Percentiles rank a stretch among this genome's conserved stretches.
Conservation (phyloP, 768 basidiomycete species). For the Tricholomella constricta region DNA sequence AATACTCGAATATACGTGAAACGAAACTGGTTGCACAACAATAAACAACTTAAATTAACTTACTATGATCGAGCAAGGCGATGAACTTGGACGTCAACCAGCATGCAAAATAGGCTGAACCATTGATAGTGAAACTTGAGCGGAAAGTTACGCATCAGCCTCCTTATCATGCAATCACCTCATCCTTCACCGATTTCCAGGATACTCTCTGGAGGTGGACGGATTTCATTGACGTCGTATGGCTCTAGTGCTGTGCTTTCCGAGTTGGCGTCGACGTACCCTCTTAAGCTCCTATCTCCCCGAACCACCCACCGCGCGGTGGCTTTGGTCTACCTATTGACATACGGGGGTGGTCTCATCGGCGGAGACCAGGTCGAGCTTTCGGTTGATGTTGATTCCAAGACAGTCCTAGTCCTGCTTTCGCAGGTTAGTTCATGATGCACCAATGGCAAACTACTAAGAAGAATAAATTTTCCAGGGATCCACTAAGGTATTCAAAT, state of each 20-base stretch:
- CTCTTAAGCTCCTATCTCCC: constrained; percentile 86
- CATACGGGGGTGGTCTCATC: constrained; percentile 92
- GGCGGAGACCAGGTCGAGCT: constrained; percentile 78
- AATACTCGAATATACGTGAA: constrained; percentile 8
- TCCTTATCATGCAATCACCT: constrained; percentile 15
- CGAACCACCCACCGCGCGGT: constrained; percentile 49
- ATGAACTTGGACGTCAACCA: no score
- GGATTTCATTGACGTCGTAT: constrained; percentile 54
- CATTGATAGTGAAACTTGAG: no score
- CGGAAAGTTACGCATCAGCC: background rate
- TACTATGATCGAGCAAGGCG: background rate
- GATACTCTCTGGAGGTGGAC: constrained; percentile 53
- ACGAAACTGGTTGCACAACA: no score
- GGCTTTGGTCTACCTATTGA: constrained; percentile 75
- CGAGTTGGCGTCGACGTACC: constrained; percentile 79
- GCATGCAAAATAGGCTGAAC: no score
- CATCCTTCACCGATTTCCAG: constrained; percentile 22
- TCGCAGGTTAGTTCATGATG: constrained; percentile 68
- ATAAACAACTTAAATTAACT: background rate
- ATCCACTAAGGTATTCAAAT: constrained; percentile 94
- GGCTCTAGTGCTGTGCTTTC: constrained; percentile 65
- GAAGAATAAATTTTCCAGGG: constrained; percentile 51
- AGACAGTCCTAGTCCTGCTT: constrained; percentile 66
- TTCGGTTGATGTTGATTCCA: constrained; percentile 56
- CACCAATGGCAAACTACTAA: background rate